Evolutionary conservation across 1,284 basidiomycete species (phyloP).

Genomic region (Ustilago lituana): DNA sequence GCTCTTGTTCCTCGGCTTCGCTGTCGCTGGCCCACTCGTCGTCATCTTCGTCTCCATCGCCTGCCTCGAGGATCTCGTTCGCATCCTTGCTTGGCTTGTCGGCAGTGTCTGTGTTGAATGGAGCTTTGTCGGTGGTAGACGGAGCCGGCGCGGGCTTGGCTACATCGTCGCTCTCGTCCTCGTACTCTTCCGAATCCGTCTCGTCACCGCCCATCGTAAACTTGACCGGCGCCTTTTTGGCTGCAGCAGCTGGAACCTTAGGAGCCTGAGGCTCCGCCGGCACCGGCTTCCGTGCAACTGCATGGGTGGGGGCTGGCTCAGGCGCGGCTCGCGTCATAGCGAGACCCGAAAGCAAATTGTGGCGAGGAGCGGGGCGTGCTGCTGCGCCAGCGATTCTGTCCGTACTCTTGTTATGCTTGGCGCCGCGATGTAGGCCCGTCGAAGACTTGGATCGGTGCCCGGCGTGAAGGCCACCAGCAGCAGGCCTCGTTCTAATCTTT

Average conservation of each 20-base stretch:
- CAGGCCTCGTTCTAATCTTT: constrained; percentile 12
- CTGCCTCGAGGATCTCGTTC: constrained; percentile 28
- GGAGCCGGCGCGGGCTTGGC: constrained; percentile 2
- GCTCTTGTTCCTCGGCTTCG: constrained; percentile 65
- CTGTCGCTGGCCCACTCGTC: constrained; percentile 66
- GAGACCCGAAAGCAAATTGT: constrained; percentile 44
- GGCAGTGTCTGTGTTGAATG: constrained; percentile 3
- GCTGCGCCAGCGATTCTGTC: constrained; percentile 30
- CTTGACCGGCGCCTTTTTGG: constrained; percentile 47
- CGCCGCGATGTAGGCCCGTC: constrained; percentile 32
- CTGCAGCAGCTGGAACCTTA: constrained; percentile 13
- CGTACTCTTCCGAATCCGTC: constrained; percentile 55
- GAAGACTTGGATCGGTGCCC: constrained; percentile 48
- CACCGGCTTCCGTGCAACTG: constrained; percentile 41
- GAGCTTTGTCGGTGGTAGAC: neutral
- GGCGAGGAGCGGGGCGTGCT: constrained; percentile 27
- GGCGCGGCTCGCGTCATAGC: constrained; percentile 49
- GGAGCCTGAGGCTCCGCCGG: constrained; percentile 10
- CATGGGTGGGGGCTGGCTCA: constrained; percentile 19
- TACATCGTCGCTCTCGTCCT: constrained; percentile 41
- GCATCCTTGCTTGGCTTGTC: constrained; percentile 11
- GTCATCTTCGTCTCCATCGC: constrained; percentile 41
- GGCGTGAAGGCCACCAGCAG: constrained; percentile 18
- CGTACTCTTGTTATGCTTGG: constrained; percentile 50
- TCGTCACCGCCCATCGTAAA: constrained; percentile 64